Evolutionary conservation across 331 rosid genomes (phyloP).

Genomic region (Acacia concinna): DNA sequence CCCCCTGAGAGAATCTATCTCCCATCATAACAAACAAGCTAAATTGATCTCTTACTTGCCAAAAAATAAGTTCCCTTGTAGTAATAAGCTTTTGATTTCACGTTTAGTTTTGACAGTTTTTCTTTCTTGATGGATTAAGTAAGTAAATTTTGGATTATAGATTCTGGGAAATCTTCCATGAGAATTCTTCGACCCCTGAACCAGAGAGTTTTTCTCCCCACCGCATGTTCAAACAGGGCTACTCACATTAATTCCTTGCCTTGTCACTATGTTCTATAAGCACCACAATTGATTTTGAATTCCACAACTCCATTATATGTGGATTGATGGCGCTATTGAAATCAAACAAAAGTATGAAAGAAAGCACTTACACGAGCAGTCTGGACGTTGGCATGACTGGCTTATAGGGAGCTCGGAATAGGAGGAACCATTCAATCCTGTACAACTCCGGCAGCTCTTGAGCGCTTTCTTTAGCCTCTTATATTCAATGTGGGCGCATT

Average conservation of each 20-base stretch:
- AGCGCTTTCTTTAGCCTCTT: conserved; percentile 71
- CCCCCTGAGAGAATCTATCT: too few species aligned
- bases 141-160: not conserved
- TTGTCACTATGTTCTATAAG: not conserved
- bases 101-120: too few species aligned
- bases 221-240: too few species aligned
- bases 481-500: conserved; percentile 73
- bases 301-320: not conserved
- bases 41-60: too few species aligned
- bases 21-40: too few species aligned
- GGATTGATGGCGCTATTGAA: not conserved
- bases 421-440: conserved; percentile 25
- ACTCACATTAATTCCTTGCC: not conserved
- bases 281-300: not conserved
- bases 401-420: conserved; percentile 26
- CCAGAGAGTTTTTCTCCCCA: too few species aligned
- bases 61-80: too few species aligned
- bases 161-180: not conserved
- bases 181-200: not conserved
- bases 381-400: conserved; percentile 58
- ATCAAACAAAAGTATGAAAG: not conserved
- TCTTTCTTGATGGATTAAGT: not conserved
- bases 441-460: conserved; percentile 59
- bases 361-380: conserved; percentile 59
- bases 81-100: too few species aligned